Evolutionary conservation across 352 stramenopile genomes (phyloP), one percentile per base, ranked within the genome.

Genomic region (Globisporangium cystogenes): DNA sequence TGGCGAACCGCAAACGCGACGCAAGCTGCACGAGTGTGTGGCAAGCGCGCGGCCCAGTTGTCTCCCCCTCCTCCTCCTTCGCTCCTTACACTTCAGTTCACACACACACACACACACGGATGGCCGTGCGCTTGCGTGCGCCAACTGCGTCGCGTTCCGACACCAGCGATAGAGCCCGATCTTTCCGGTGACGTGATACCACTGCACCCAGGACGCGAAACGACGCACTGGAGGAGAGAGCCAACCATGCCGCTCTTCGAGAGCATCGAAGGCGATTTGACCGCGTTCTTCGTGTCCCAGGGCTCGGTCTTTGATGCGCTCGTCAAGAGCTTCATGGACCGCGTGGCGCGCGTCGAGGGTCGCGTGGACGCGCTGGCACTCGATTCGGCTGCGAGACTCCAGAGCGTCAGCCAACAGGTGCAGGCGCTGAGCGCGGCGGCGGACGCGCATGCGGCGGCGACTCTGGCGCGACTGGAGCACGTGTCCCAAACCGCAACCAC

Each of bases 221-320:
- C 24, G 20, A 5, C n/a, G 18, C 23, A n/a, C 14, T 20, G 5
- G n/a, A 33, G 26, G 33, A 16, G 33, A 5, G 33, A 18, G 29
- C 7, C 7, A 1, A 50, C 16, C 18, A 86, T 88, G 75, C 64
- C 77, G 68, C 69, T 88, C 31, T 88, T 88, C 57, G 77, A 86
- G 43, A 60, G 60, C 35, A 70, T 88, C 37, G 77, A 88, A 64
- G 60, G 60, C 44, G 75, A 88, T 47, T 61, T 86, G 27, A 64
- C 77, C 26, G 65, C 68, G 53, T 86, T 86, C 71, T 84, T 86
- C 33, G 75, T 88, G 20, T 74, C 77, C n/a, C 75, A 88, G 40
- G 77, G 77, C 35, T 74, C 74, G n/a, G 74, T 86, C 39, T 81
- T 86, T 31, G 77, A 86, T 49, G 41, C 67, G 45, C 63, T 88